phyloP scores from a whole-genome alignment of 495 filamentous ascomycete species.

The Pyrenopolyporus hunteri region DNA sequence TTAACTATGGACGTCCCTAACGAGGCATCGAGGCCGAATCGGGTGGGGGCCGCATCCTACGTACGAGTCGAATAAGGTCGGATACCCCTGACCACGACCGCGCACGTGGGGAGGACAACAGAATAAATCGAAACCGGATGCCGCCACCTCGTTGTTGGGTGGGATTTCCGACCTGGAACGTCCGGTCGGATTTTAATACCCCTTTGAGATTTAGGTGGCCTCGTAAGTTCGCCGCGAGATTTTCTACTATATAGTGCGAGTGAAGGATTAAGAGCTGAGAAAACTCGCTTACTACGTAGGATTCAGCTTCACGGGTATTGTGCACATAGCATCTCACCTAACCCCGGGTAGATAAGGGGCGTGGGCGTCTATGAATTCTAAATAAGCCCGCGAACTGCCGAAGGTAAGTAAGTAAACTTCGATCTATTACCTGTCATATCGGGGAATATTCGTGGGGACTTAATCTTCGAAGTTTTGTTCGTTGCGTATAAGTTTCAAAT shows the following conservation, averaged over 20 bases:
- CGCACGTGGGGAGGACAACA: constrained; percentile 34
- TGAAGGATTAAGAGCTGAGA: no score
- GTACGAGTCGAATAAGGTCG: not conserved
- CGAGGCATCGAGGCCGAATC: no score
- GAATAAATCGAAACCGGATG: not conserved
- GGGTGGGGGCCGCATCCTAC: not conserved
- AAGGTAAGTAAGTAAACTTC: no score
- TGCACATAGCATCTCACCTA: no score
- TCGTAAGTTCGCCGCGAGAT: not conserved
- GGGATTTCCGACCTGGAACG: not conserved
- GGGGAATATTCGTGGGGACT: not conserved
- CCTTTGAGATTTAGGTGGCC: not conserved
- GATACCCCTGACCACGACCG: constrained; percentile 8
- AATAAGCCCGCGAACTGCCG: no score
- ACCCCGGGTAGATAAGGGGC: no score
- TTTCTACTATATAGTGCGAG: no score
- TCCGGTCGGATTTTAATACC: not conserved
- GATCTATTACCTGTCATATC: not conserved
- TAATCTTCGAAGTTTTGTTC: no score
- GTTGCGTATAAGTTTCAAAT: not conserved
- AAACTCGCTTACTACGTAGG: no score
- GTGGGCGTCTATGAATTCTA: no score
- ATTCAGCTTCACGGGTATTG: no score
- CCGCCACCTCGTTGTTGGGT: not conserved
- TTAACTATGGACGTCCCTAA: no score